A percentile compares a stretch with the other conserved stretches of the same genome.
These are phyloP conservation scores for Laetiporus sulphureus DNA, from an alignment of 1,284 basidiomycete genomes.

Conservation along the genomic window DNA sequence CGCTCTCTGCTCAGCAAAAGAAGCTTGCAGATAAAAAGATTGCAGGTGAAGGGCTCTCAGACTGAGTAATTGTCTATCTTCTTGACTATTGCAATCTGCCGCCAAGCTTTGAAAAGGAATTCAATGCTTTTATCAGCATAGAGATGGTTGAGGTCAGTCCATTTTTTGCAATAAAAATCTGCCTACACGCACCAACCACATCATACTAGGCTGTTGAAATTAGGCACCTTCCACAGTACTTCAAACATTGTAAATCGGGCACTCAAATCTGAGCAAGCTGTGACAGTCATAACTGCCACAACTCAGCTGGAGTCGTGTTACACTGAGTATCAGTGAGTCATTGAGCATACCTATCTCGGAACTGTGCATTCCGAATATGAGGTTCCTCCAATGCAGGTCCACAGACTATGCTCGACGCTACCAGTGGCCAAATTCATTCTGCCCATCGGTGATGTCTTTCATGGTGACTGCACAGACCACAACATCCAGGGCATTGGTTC, in stretches of 20 bases:
- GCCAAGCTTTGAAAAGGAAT: slow-evolving; percentile 65
- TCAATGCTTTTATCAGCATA: slow-evolving; percentile 79
- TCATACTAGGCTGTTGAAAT: slow-evolving; percentile 9
- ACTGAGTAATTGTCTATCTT: slow-evolving; percentile 70
- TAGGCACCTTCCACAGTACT: slow-evolving; percentile 56
- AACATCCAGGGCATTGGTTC: slow-evolving; percentile 61
- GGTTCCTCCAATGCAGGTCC: no score
- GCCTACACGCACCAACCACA: no score
- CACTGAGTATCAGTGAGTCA: no score
- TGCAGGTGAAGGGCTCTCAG: slow-evolving; percentile 57
- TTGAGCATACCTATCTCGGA: no score
- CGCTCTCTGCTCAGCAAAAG: slow-evolving; percentile 80
- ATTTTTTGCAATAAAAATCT: no score
- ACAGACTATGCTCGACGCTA: slow-evolving; percentile 83
- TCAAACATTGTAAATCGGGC: slow-evolving; percentile 73
- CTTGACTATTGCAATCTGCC: slow-evolving; percentile 80
- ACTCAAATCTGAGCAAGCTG: slow-evolving; percentile 62
- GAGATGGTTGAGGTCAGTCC: slow-evolving; percentile 73
- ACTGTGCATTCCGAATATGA: no score
- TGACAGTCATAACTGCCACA: slow-evolving; percentile 69
- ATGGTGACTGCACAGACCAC: slow-evolving; percentile 54
- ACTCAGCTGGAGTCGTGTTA: slow-evolving; percentile 76
- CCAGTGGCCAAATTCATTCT: slow-evolving; percentile 84
- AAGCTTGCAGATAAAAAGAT: slow-evolving; percentile 73
- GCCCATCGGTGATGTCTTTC: slow-evolving; percentile 69